These are phyloP conservation scores for Salvia sclarea DNA, from an alignment of 305 asterid species.

Conservation along the genomic window DNA sequence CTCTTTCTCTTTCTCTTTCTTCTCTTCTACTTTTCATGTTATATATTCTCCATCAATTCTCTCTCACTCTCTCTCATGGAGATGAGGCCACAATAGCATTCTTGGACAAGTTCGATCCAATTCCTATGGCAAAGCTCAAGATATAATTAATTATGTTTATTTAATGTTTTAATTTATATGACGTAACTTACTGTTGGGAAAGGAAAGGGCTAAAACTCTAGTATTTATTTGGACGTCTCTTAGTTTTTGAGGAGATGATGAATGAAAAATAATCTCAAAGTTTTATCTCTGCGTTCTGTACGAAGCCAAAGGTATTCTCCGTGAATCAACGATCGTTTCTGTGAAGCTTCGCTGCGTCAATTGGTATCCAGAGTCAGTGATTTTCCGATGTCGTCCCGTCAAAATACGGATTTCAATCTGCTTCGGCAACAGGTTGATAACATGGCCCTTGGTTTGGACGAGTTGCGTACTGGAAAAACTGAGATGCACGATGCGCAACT, in stretches of 20 bases:
- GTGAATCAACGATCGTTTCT: not conserved
- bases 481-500: no score
- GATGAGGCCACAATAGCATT: not conserved
- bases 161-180: not conserved
- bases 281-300: not conserved
- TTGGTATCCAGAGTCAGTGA: no score
- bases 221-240: not conserved
- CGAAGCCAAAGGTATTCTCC: not conserved
- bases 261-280: not conserved
- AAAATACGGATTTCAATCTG: no score
- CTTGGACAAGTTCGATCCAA: not conserved
- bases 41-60: no score
- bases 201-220: not conserved
- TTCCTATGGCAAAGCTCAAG: not conserved
- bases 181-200: not conserved
- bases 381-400: no score
- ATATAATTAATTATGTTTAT: not conserved
- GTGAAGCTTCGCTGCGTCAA: not conserved
- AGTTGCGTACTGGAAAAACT: no score
- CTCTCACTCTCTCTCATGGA: no score
- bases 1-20: no score
- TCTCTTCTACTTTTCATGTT: no score
- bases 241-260: not conserved
- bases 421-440: no score
- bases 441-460: no score